A percentile compares a stretch with the other conserved stretches of the same genome.
phyloP scores from a whole-genome alignment of 2,329 filamentous ascomycete species.

The Clonostachys rosea region DNA sequence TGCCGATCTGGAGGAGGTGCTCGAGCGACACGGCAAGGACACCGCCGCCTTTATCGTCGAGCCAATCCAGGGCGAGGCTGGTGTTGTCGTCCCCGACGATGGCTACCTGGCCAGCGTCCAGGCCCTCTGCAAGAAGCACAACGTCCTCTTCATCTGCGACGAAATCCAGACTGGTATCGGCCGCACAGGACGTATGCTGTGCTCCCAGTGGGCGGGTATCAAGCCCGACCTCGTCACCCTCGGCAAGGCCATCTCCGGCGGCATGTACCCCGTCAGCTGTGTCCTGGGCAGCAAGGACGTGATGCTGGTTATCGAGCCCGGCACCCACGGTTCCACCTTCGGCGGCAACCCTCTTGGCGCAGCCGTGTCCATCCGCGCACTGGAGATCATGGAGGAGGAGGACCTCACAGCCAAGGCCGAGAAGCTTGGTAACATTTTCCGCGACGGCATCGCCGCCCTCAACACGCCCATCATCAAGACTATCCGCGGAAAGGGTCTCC shows the following conservation, averaged over 20 bases:
- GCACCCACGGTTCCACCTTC: slow-evolving; percentile 97
- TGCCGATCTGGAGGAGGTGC: slow-evolving; percentile 69
- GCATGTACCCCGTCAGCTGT: slow-evolving; percentile 97
- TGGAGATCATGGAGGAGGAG: slow-evolving; percentile 92
- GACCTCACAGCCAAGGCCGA: slow-evolving; percentile 81
- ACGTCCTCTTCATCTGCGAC: slow-evolving; percentile 93
- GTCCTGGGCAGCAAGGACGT: slow-evolving; percentile 85
- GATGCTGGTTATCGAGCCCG: slow-evolving; percentile 94
- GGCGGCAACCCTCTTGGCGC: slow-evolving; percentile 95
- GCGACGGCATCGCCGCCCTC: slow-evolving; percentile 70
- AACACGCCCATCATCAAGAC: slow-evolving; percentile 75
- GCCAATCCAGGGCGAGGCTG: slow-evolving; percentile 95
- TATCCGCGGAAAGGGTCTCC: slow-evolving; percentile 85
- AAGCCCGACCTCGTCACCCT: slow-evolving; percentile 93
- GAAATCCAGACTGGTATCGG: slow-evolving; percentile 99
- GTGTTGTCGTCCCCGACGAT: slow-evolving; percentile 90
- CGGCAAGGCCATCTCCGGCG: slow-evolving; percentile 95
- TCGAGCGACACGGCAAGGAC: slow-evolving; percentile 77
- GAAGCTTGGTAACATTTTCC: slow-evolving; percentile 75
- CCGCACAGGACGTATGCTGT: slow-evolving; percentile 88
- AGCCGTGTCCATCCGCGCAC: slow-evolving; percentile 88
- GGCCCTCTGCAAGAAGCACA: slow-evolving; percentile 88
- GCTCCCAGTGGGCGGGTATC: slow-evolving; percentile 90
- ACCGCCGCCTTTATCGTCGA: slow-evolving; percentile 93
- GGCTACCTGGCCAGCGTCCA: slow-evolving; percentile 79